Base-by-base conservation (phyloP, 2,329 filamentous ascomycete species). In the Ambrosiella beaveri region DNA sequence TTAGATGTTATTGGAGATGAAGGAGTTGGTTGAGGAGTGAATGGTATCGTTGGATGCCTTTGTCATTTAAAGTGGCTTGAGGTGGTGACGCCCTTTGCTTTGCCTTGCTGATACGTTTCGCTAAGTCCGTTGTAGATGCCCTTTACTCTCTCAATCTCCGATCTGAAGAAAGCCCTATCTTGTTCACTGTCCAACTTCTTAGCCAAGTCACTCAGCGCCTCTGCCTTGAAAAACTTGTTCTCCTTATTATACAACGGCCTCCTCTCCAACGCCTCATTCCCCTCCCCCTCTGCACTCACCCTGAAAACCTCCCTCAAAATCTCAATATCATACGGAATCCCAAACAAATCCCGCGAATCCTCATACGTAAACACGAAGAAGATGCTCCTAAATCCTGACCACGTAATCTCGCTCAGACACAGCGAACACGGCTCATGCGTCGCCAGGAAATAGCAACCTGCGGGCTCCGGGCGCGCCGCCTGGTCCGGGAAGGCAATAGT, bases 301-400 rank as follows among this genome's bases (percentile, higher is more conserved):
- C 74, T 69, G 63, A 80, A 81, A 1, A 81, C 77, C 58, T 75
- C 68, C 64, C 78, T 68, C 52, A 81, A 63, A 57, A 81, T 80
- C 54, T 79, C 73, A 61, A 80, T 78, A 60, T 81, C 78, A 64
- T 79, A 73, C 1, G 77, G 77, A 58, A 80, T 79, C 2, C 66
- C 65, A 63, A 81, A 80, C 5, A 78, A 63, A 62, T 80, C 76
- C 44, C 77, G 68, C 56, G 74, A 79, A 64, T 81, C 77, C 65
- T 79, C 74, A 64, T 80, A 78, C 0, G 77, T 79, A 65, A 80
- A 81, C 53, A 80, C 67, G 63, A 79, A 79, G 65, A 78, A 80
- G 58, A 81, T 70, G 65, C 76, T 73, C 59, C 69, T 70, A 67
- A 81, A 80, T 0, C 78, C 77, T 8, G 74, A 73, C 77, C 77